These are phyloP conservation scores for Beauveria rudraprayagi DNA, from an alignment of 2,329 filamentous ascomycete species.

Conservation along the genomic window DNA sequence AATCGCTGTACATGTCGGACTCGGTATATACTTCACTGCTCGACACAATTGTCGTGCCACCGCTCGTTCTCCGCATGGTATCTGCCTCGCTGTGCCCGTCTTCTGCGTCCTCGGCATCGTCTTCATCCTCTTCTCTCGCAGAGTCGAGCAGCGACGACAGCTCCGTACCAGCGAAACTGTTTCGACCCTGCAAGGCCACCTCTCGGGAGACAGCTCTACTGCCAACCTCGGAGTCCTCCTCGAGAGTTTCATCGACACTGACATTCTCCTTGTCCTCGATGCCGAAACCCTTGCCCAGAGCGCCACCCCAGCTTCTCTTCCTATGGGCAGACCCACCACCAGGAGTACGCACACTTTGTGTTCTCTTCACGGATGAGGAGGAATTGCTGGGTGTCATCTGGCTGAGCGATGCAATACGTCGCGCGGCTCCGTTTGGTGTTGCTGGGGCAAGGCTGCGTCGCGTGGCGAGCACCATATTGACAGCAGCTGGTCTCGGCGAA, in stretches of 20 bases:
- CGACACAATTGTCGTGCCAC: conserved; percentile 40
- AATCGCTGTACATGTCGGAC: conserved; percentile 31
- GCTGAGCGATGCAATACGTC: conserved; percentile 83
- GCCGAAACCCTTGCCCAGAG: conserved; percentile 38
- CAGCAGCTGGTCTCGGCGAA: conserved; percentile 25
- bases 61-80: conserved; percentile 40
- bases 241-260: conserved; percentile 53
- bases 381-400: conserved; percentile 75
- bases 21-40: conserved; percentile 29
- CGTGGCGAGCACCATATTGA: conserved; percentile 47
- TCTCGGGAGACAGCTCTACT: conserved; percentile 12
- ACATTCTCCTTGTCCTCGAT: conserved; percentile 58
- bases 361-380: conserved; percentile 59
- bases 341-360: conserved; percentile 66
- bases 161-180: conserved; percentile 20
- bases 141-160: conserved; percentile 16
- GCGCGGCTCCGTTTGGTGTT: conserved; percentile 47
- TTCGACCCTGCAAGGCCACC: conserved; percentile 12
- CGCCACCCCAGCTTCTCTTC: conserved; percentile 63
- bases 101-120: conserved; percentile 8
- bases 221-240: conserved; percentile 38
- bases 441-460: conserved; percentile 40
- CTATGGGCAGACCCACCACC: conserved; percentile 39
- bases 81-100: conserved; percentile 40
- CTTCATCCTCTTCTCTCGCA: conserved; percentile 17